Base-by-base conservation (phyloP, 306 rosid species). In the Medicago ruthenica region DNA sequence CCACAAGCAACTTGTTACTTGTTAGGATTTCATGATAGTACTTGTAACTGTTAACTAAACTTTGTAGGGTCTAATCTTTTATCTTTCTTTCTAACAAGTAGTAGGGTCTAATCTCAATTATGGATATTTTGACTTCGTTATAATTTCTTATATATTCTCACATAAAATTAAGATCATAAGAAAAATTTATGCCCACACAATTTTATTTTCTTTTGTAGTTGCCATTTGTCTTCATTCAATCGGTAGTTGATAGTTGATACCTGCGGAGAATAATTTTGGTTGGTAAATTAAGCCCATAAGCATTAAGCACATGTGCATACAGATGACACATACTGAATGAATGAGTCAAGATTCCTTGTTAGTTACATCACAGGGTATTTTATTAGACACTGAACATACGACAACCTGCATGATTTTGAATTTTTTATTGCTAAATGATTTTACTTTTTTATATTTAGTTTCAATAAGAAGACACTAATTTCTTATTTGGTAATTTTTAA, bases 71-170 rank as follows among this genome's bases (percentile, higher is more conserved):
- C 63, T 10, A 57, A 57, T 57, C 34, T 4, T 27, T 27, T 3
- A 3, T 27, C 31, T 27, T 27, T 27, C 31, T 27, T 27, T 27
- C 31, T 27, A 27, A 3, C 4, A 27, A 27, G 31, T 27, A 27
- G n/a, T 20, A 55, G 62, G 15, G 62, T 57, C 63, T 20, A 57
- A 57, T 57, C 63, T 4, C 63, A 57, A 57, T 21, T 10, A 57
- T 3, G 4, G 4, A 57, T 57, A 16, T 54, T 18, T 57, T 9
- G 36, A 18, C 9, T 58, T 58, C 15, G 12, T 34, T 34, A 34
- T 34, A 34, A 34, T 58, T 58, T 58, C 16, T 54, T 54, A 12
- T 58, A 21, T 22, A 16, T 22, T 58, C 36, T 11, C 16, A 22
- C 31, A 22, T 18, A 0, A 20, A 18, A 9, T 20, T 55, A 1